Evolutionary conservation across 2,329 filamentous ascomycete species (phyloP).

Genomic region (Aspergillus proliferans): DNA sequence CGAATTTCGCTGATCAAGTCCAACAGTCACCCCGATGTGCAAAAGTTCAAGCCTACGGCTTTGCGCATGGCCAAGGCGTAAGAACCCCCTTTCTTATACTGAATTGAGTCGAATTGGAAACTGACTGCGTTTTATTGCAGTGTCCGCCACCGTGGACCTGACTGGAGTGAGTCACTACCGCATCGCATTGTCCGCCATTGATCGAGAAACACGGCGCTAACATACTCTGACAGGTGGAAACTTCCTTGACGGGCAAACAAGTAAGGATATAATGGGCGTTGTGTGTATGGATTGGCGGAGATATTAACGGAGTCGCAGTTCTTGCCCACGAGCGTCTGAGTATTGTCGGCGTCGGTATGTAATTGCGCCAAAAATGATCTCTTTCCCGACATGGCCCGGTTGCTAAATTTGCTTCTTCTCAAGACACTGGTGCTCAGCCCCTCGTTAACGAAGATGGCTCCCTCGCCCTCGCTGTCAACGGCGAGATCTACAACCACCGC

Average conservation of each 20-base stretch:
- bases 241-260: conserved; percentile 83
- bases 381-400: not conserved
- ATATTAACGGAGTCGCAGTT: conserved; percentile 49
- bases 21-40: conserved; percentile 75
- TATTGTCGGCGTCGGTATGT: conserved; percentile 89
- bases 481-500: conserved; percentile 99
- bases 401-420: not conserved
- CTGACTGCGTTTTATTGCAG: conserved; percentile 47
- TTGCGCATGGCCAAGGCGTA: conserved; percentile 92
- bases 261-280: conserved; percentile 43
- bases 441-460: conserved; percentile 84
- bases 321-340: conserved; percentile 95
- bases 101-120: conserved; percentile 6
- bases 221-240: conserved; percentile 63
- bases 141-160: conserved; percentile 90
- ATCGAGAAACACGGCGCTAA: conserved; percentile 14
- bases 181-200: conserved; percentile 4
- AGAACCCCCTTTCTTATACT: conserved; percentile 34
- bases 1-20: conserved; percentile 15
- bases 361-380: not conserved
- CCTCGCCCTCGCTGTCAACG: conserved; percentile 92
- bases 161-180: conserved; percentile 75
- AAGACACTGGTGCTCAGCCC: conserved; percentile 92
- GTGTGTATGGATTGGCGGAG: not conserved
- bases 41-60: conserved; percentile 92